Conservation (phyloP, 1,284 basidiomycete genomes). For the Rhizopogon hawkerae region DNA sequence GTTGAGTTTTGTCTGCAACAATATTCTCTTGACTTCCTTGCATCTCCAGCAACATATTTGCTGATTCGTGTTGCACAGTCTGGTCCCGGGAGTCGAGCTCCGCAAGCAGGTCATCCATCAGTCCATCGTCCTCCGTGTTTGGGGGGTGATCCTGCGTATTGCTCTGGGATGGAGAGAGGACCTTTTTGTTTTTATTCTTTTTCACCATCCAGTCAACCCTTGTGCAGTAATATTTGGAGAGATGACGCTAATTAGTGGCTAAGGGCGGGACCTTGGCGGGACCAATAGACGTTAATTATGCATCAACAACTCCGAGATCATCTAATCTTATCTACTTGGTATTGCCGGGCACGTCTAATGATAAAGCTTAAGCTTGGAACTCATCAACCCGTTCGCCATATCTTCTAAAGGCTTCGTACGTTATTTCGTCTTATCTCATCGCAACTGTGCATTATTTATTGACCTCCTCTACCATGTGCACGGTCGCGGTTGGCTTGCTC, state of each 20-base stretch:
- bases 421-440: no score
- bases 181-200: constrained; percentile 47
- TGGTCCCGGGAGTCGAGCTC: constrained; percentile 60
- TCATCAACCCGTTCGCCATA: no score
- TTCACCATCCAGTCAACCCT: constrained; percentile 33
- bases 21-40: constrained; percentile 38
- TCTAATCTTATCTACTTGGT: no score
- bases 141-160: constrained; percentile 21
- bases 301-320: no score
- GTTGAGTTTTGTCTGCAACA: constrained; percentile 31
- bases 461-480: no score
- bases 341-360: no score
- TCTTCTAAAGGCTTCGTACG: no score
- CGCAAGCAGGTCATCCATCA: constrained; percentile 65
- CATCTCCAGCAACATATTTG: constrained; percentile 29
- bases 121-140: constrained; percentile 36
- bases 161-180: constrained; percentile 20
- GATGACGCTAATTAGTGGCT: background rate
- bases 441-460: no score
- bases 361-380: no score
- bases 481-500: no score
- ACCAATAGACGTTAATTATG: no score
- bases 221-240: background rate
- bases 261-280: no score
- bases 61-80: constrained; percentile 42